phyloP scores from a whole-genome alignment of 1,284 basidiomycete genomes.

The Pterula multifida region DNA sequence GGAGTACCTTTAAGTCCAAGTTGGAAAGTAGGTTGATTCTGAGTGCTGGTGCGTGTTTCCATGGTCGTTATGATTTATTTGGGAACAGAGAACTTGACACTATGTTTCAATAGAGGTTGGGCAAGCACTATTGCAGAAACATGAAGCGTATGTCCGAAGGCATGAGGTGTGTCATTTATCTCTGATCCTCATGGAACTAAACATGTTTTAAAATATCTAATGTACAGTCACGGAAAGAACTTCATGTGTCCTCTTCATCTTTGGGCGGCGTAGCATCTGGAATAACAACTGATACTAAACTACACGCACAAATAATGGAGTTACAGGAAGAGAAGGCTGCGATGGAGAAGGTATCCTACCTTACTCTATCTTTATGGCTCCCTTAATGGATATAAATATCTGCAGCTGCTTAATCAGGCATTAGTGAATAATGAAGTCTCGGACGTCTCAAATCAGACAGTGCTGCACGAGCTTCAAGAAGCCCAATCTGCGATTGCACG shows the following conservation, averaged over 20 bases:
- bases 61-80: constrained; percentile 2
- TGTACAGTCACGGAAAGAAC: constrained; percentile 2
- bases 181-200: no score
- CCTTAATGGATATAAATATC: background rate
- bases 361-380: background rate
- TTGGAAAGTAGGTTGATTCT: constrained; percentile 68
- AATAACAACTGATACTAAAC: constrained; percentile 11
- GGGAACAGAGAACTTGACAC: no score
- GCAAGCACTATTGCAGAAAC: constrained; percentile 76
- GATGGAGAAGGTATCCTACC: constrained; percentile 48
- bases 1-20: constrained; percentile 53
- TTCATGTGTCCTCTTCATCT: constrained; percentile 4
- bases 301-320: constrained; percentile 26
- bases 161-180: constrained; percentile 39
- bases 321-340: constrained; percentile 46
- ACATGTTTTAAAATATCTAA: no score
- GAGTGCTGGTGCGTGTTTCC: constrained; percentile 59
- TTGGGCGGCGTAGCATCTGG: constrained; percentile 10
- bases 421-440: constrained; percentile 74
- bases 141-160: constrained; percentile 75
- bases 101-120: constrained; percentile 61
- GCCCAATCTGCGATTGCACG: constrained; percentile 60
- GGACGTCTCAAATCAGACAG: constrained; percentile 66
- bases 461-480: constrained; percentile 70
- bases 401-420: constrained; percentile 68